Conservation (phyloP, 2,329 filamentous ascomycete genomes). For the Spiromastix sp. region DNA sequence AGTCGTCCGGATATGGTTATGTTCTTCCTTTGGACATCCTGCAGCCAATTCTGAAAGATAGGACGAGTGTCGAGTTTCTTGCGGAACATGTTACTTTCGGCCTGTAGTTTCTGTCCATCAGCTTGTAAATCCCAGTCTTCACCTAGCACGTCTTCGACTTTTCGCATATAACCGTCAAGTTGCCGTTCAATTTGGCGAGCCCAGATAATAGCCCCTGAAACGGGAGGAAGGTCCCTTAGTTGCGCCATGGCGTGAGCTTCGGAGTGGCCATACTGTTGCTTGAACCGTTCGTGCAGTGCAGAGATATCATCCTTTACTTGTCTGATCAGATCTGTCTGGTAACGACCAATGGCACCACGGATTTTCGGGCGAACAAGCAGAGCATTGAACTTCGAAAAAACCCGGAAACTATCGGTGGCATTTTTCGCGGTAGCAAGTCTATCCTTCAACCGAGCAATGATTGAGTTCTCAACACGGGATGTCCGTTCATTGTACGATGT, state of each 20-base stretch:
- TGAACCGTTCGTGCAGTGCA: conserved; percentile 89
- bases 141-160: conserved; percentile 95
- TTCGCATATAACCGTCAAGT: conserved; percentile 93
- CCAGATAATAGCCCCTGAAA: conserved; percentile 96
- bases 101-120: conserved; percentile 87
- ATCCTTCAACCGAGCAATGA: conserved; percentile 87
- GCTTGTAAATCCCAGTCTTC: conserved; percentile 89
- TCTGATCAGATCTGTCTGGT: conserved; percentile 95
- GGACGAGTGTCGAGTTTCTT: conserved; percentile 90
- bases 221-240: conserved; percentile 85
- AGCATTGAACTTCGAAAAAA: conserved; percentile 99
- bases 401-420: conserved; percentile 98
- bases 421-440: conserved; percentile 91
- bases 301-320: conserved; percentile 96
- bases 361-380: conserved; percentile 99
- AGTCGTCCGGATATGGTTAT: conserved; percentile 86
- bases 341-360: conserved; percentile 91
- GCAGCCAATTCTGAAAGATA: conserved; percentile 92
- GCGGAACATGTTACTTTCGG: conserved; percentile 85
- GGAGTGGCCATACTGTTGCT: conserved; percentile 96
- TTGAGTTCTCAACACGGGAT: conserved; percentile 94
- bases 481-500: conserved; percentile 96
- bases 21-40: conserved; percentile 78
- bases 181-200: conserved; percentile 94
- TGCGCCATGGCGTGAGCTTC: conserved; percentile 98